Evolutionary conservation across 1,284 basidiomycete genomes (phyloP).

Genomic region (Naganishia albida): DNA sequence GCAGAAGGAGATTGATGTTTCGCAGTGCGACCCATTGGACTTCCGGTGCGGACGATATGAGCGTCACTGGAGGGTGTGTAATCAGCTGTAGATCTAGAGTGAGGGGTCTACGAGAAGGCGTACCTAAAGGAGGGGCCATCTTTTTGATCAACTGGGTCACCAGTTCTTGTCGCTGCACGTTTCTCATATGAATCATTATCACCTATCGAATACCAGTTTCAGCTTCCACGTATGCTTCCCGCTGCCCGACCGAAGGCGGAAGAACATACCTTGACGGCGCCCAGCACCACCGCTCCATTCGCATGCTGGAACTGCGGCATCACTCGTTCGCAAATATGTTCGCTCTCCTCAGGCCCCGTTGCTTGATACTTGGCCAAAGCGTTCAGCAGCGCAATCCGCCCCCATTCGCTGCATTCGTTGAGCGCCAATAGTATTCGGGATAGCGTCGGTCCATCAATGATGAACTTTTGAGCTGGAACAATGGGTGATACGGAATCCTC

Average conservation of each 20-base stretch:
- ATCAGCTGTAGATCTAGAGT: neutral
- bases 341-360: conserved; percentile 86
- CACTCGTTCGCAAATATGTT: conserved; percentile 97
- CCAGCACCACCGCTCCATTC: conserved; percentile 91
- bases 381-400: conserved; percentile 86
- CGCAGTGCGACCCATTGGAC: conserved; percentile 97
- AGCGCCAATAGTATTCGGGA: conserved; percentile 91
- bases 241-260: neutral
- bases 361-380: conserved; percentile 82
- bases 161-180: conserved; percentile 80
- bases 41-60: conserved; percentile 93
- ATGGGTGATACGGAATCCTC: conserved; percentile 55
- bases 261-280: conserved; percentile 78
- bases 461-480: conserved; percentile 60
- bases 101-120: conserved; percentile 26
- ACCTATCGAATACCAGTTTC: conserved; percentile 60
- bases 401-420: conserved; percentile 99
- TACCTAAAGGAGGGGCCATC: conserved; percentile 90
- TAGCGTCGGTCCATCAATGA: conserved; percentile 76
- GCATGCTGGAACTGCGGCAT: conserved; percentile 98
- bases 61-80: conserved; percentile 64
- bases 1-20: conserved; percentile 95
- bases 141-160: conserved; percentile 85
- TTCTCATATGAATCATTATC: conserved; percentile 93
- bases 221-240: neutral